phyloP scores from a whole-genome alignment of 2,329 filamentous ascomycete species.

The Parascedosporium putredinis region DNA sequence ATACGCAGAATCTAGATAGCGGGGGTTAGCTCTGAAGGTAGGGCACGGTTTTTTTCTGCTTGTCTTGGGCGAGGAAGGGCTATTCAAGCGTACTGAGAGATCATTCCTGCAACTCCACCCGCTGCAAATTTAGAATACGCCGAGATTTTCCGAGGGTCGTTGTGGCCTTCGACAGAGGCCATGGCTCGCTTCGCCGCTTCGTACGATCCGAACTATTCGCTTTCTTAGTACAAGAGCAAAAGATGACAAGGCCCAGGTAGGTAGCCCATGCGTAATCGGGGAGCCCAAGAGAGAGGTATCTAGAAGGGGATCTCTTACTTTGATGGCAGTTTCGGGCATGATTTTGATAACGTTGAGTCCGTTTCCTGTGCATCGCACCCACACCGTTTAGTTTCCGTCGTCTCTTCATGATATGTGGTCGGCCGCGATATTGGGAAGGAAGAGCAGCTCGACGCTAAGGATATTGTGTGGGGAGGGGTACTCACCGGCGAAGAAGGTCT shows the following conservation, averaged over 20 bases:
- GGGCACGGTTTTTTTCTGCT: too few species aligned
- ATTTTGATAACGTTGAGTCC: slow-evolving; percentile 95
- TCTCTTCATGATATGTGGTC: too few species aligned
- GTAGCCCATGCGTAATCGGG: too few species aligned
- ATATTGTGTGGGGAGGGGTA: background rate
- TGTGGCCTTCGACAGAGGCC: slow-evolving; percentile 77
- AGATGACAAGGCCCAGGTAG: too few species aligned
- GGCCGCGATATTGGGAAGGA: too few species aligned
- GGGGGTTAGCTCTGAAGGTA: background rate
- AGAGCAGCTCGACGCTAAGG: background rate
- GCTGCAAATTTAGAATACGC: slow-evolving; percentile 82
- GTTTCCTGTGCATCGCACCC: slow-evolving; percentile 58
- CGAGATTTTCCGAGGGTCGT: slow-evolving; percentile 68
- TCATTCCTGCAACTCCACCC: slow-evolving; percentile 85
- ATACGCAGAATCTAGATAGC: slow-evolving; percentile 63
- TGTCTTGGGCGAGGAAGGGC: too few species aligned
- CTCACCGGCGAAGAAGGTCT: slow-evolving; percentile 87
- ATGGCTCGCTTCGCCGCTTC: slow-evolving; percentile 87
- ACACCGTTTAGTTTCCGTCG: slow-evolving; percentile 9
- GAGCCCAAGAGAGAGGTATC: too few species aligned
- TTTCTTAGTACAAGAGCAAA: too few species aligned
- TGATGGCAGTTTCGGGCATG: slow-evolving; percentile 97
- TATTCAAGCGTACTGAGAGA: slow-evolving; percentile 79
- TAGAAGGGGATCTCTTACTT: slow-evolving; percentile 29
- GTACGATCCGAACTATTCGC: slow-evolving; percentile 86